Conservation (phyloP, 495 filamentous ascomycete species). For the Cercophora newfieldiana region DNA sequence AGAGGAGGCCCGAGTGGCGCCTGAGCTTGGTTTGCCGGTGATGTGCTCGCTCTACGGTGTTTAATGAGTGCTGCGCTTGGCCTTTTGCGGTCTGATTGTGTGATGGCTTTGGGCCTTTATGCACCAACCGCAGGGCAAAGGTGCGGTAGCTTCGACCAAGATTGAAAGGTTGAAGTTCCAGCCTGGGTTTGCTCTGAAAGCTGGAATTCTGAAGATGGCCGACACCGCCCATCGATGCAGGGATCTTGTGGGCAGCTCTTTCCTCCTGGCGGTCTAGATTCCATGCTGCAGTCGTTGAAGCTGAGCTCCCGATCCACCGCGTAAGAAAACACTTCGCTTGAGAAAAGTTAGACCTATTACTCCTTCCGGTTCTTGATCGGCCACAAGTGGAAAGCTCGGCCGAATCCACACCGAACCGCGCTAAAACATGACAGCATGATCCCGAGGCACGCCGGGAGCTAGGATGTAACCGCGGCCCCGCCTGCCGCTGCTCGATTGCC, state of each 20-base stretch:
- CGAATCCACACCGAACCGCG: too few relatives aligned
- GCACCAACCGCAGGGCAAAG: not conserved
- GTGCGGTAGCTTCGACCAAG: not conserved
- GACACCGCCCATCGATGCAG: not conserved
- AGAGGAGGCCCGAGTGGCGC: not conserved
- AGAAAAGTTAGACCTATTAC: not conserved
- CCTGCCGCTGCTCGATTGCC: too few relatives aligned
- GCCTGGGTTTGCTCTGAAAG: not conserved
- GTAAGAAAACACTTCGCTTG: not conserved
- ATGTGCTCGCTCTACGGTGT: not conserved
- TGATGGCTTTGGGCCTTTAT: too few relatives aligned
- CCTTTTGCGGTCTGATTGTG: not conserved
- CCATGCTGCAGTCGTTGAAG: too few relatives aligned
- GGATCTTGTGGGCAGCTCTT: not conserved
- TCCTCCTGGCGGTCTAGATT: too few relatives aligned
- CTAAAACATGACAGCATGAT: too few relatives aligned
- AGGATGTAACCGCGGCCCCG: too few relatives aligned
- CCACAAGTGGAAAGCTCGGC: too few relatives aligned
- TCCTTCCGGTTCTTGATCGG: not conserved
- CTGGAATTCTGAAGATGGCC: not conserved
- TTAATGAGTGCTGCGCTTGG: not conserved
- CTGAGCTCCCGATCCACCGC: not conserved
- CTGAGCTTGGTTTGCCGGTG: not conserved
- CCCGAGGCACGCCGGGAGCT: too few relatives aligned
- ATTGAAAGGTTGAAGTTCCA: not conserved